These are phyloP conservation scores for Phytophthora aleatoria DNA, from an alignment of 352 stramenopile genomes.

Conservation along the genomic window DNA sequence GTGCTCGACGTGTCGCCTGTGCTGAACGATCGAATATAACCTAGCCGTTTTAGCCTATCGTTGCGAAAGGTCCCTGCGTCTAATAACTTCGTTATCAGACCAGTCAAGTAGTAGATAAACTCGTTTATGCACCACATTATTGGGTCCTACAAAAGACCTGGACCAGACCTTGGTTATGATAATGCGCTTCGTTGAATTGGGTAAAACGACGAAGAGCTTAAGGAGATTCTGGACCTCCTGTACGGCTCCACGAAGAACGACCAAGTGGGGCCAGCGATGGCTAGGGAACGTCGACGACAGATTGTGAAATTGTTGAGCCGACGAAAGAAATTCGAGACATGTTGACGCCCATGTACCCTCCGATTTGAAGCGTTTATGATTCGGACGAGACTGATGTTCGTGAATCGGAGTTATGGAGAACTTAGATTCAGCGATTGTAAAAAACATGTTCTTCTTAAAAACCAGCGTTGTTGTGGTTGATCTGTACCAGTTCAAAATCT, in stretches of 20 bases:
- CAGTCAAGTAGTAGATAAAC: no score
- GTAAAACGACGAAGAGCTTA: conserved; percentile 3
- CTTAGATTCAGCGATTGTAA: no score
- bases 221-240: conserved; percentile 4
- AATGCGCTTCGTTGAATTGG: conserved; percentile 1
- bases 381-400: neutral
- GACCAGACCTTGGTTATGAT: neutral
- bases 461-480: no score
- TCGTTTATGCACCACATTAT: no score
- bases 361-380: neutral
- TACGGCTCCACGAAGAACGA: neutral
- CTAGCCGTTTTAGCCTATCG: no score
- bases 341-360: conserved; percentile 1
- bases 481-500: conserved; percentile 29
- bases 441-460: no score
- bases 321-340: neutral
- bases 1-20: no score
- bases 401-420: neutral
- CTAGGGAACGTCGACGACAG: conserved; percentile 9
- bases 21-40: no score
- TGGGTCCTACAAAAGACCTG: no score
- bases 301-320: conserved; percentile 10
- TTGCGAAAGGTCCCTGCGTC: no score
- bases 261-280: neutral
- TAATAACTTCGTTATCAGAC: no score